phyloP scores from a whole-genome alignment of 164 flowering plant genomes.

The Aristolochia fimbriata region DNA sequence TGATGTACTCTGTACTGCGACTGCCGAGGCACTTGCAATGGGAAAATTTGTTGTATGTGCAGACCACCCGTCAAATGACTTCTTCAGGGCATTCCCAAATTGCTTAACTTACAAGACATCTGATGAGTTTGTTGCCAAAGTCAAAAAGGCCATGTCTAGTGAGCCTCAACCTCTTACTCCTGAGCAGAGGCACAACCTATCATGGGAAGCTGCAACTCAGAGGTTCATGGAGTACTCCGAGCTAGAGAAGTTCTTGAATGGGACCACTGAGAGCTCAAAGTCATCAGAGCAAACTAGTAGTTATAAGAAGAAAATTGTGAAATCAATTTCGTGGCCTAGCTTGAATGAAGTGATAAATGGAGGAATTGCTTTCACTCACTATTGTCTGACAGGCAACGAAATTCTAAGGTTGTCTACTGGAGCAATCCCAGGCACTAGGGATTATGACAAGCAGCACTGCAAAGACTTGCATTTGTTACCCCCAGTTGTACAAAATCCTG shows the following conservation, averaged over 20 bases:
- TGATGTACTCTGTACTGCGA: slow-evolving; percentile 60
- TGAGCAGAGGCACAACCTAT: slow-evolving; percentile 70
- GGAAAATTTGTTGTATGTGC: slow-evolving; percentile 98
- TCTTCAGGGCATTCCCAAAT: slow-evolving; percentile 88
- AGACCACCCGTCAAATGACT: slow-evolving; percentile 93
- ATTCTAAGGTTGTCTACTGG: slow-evolving; percentile 73
- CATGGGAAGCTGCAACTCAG: slow-evolving; percentile 99
- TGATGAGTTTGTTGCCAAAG: slow-evolving; percentile 80
- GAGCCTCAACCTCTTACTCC: slow-evolving; percentile 64
- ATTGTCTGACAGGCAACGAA: slow-evolving; percentile 81
- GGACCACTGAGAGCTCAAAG: slow-evolving; percentile 11
- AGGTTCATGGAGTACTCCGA: slow-evolving; percentile 86
- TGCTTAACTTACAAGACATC: slow-evolving; percentile 91
- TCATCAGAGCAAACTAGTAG: slow-evolving; percentile 4
- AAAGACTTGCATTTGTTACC: slow-evolving; percentile 81
- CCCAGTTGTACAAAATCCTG: slow-evolving; percentile 79
- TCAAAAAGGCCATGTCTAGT: slow-evolving; percentile 71
- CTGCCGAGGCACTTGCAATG: slow-evolving; percentile 99
- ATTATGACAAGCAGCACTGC: slow-evolving; percentile 75
- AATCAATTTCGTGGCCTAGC: slow-evolving; percentile 59
- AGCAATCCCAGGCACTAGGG: slow-evolving; percentile 72
- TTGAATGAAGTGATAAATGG: slow-evolving; percentile 68
- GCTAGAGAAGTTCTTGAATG: slow-evolving; percentile 47
- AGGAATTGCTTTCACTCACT: slow-evolving; percentile 83
- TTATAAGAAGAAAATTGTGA: slow-evolving; percentile 22